phyloP scores from a whole-genome alignment of 192 early-diverging fungal genomes.

The Podila epigama region DNA sequence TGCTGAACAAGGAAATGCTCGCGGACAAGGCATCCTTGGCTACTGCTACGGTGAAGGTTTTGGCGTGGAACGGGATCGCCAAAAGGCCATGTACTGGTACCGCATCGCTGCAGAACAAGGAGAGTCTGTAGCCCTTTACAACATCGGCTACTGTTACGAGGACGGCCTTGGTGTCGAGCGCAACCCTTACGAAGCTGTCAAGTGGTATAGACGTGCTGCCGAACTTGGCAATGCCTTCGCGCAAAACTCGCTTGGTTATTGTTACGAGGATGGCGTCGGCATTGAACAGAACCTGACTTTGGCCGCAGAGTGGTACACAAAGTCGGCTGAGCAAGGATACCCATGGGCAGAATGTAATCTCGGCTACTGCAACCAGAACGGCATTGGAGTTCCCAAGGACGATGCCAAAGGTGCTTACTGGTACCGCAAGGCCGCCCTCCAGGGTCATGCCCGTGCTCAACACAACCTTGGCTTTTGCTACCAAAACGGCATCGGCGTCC shows the following conservation, averaged over 20 bases:
- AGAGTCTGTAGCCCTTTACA: slow-evolving; percentile 69
- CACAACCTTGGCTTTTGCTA: slow-evolving; percentile 86
- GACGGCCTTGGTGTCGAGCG: slow-evolving; percentile 67
- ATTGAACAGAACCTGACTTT: slow-evolving; percentile 59
- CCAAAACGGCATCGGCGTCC: slow-evolving; percentile 84
- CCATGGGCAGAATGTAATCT: slow-evolving; percentile 79
- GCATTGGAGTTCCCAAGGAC: slow-evolving; percentile 63
- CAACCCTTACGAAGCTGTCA: slow-evolving; percentile 59
- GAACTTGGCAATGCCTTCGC: slow-evolving; percentile 82
- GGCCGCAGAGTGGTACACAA: slow-evolving; percentile 67
- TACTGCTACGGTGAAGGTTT: slow-evolving; percentile 88
- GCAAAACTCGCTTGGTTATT: slow-evolving; percentile 84
- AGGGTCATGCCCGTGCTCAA: slow-evolving; percentile 68
- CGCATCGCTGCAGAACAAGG: slow-evolving; percentile 64
- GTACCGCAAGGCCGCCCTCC: slow-evolving; percentile 73
- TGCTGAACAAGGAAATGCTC: slow-evolving; percentile 67
- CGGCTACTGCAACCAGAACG: slow-evolving; percentile 80
- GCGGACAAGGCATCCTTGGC: slow-evolving; percentile 76
- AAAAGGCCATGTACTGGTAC: slow-evolving; percentile 73
- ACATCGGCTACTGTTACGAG: slow-evolving; percentile 71
- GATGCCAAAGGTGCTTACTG: slow-evolving; percentile 62
- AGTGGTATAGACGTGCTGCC: slow-evolving; percentile 75
- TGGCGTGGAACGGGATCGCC: slow-evolving; percentile 71
- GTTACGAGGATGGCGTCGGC: slow-evolving; percentile 87
- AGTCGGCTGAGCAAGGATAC: slow-evolving; percentile 66